Conservation (phyloP, 306 rosid species). For the Lablab purpureus region DNA sequence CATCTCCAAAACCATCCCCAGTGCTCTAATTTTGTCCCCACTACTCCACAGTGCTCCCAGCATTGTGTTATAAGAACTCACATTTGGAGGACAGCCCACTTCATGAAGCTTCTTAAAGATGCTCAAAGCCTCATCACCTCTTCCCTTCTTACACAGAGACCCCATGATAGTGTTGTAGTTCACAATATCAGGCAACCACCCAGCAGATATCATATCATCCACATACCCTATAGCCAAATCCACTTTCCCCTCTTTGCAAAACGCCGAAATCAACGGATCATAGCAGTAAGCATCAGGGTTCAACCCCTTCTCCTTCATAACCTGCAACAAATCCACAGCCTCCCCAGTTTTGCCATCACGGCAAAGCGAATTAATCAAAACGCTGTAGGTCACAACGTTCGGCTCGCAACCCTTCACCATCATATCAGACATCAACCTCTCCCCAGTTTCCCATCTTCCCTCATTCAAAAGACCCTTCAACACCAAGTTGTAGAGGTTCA, state of each 20-base stretch:
- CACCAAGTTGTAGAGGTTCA: constrained; percentile 69
- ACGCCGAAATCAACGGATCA: constrained; percentile 79
- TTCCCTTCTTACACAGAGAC: constrained; percentile 75
- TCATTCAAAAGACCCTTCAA: constrained; percentile 65
- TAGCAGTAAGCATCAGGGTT: constrained; percentile 83
- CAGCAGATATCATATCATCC: constrained; percentile 79
- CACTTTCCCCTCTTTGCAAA: constrained; percentile 74
- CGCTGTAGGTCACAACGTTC: constrained; percentile 70
- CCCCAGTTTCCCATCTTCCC: constrained; percentile 73
- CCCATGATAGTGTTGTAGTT: constrained; percentile 84
- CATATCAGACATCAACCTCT: constrained; percentile 70
- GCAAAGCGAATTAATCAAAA: constrained; percentile 71
- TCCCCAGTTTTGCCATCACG: constrained; percentile 69
- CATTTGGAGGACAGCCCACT: constrained; percentile 85
- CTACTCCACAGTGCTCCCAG: constrained; percentile 79
- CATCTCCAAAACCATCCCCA: constrained; percentile 78
- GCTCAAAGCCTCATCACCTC: constrained; percentile 66
- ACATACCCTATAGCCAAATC: constrained; percentile 71
- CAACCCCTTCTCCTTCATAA: constrained; percentile 77
- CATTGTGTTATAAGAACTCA: constrained; percentile 85
- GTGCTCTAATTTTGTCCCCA: constrained; percentile 72
- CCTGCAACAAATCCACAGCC: constrained; percentile 72
- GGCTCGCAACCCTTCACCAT: constrained; percentile 68
- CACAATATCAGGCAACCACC: constrained; percentile 80
- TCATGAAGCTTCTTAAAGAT: constrained; percentile 74